Conservation (phyloP, 1,284 basidiomycete genomes). For the Boletus semigastroideus region DNA sequence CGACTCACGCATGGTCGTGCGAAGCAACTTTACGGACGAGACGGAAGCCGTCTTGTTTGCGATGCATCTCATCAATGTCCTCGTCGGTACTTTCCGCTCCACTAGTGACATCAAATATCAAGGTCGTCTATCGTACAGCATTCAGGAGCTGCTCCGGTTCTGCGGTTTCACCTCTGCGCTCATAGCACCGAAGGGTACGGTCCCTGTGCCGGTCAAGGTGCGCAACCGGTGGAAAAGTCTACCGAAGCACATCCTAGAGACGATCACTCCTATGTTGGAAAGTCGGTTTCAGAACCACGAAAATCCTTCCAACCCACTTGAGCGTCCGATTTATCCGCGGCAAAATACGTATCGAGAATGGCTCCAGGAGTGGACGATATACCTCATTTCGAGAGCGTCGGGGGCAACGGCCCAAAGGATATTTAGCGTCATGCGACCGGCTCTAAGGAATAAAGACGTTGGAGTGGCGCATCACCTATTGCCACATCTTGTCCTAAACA, state of each 20-base stretch:
- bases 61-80: slow-evolving; percentile 83
- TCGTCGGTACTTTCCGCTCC: slow-evolving; percentile 91
- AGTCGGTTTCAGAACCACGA: slow-evolving; percentile 61
- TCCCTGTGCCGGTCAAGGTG: slow-evolving; percentile 63
- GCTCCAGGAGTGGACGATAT: slow-evolving; percentile 88
- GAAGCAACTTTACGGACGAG: slow-evolving; percentile 82
- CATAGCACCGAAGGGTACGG: slow-evolving; percentile 46
- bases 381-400: slow-evolving; percentile 74
- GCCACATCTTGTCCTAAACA: slow-evolving; percentile 89
- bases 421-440: slow-evolving; percentile 79
- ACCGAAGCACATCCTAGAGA: slow-evolving; percentile 85
- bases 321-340: slow-evolving; percentile 77
- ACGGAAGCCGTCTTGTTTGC: slow-evolving; percentile 82
- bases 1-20: slow-evolving; percentile 70
- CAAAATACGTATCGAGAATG: slow-evolving; percentile 91
- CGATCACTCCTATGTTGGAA: slow-evolving; percentile 84
- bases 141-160: slow-evolving; percentile 89
- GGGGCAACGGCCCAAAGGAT: slow-evolving; percentile 63
- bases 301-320: slow-evolving; percentile 37
- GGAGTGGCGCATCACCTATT: slow-evolving; percentile 88
- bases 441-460: slow-evolving; percentile 87
- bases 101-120: slow-evolving; percentile 95
- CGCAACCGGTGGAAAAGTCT: slow-evolving; percentile 77
- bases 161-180: slow-evolving; percentile 83
- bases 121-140: slow-evolving; percentile 84